These are phyloP conservation scores for Chenopodium formosanum DNA, from an alignment of 148 eudicot species.

Conservation along the genomic window DNA sequence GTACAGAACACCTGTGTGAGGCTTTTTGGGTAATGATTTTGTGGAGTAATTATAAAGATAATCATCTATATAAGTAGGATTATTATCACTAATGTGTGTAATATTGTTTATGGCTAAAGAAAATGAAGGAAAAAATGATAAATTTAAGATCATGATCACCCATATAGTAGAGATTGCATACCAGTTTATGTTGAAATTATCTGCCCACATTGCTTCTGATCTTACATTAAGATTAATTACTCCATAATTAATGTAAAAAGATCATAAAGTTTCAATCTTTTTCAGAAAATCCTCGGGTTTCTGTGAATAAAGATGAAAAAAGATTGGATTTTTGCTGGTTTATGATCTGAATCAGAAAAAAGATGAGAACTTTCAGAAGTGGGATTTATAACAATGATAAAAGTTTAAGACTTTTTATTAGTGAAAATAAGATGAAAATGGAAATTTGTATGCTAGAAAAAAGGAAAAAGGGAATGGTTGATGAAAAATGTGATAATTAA, in stretches of 20 bases:
- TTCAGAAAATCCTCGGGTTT: background rate
- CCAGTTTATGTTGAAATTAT: conserved; percentile 23
- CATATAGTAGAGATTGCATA: conserved; percentile 26
- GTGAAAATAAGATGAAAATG: conserved; percentile 22
- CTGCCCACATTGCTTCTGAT: conserved; percentile 26
- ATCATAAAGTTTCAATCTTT: background rate
- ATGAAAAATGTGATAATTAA: conserved; percentile 26
- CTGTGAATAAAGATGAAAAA: background rate
- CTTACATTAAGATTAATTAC: conserved; percentile 1
- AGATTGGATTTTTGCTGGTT: background rate
- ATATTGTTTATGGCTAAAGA: background rate
- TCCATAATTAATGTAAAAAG: background rate
- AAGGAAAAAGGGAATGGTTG: conserved; percentile 22
- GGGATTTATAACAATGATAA: background rate
- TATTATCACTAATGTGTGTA: background rate
- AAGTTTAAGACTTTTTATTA: background rate
- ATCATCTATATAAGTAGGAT: conserved; percentile 37
- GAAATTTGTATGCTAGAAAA: conserved; percentile 21
- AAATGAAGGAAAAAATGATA: conserved; percentile 23
- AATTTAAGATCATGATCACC: conserved; percentile 27
- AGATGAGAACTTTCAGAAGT: background rate
- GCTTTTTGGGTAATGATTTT: conserved; percentile 7
- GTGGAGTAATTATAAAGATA: conserved; percentile 38
- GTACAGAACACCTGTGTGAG: conserved; percentile 52
- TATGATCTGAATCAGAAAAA: background rate